Base-by-base conservation (phyloP, 1,139 yeast species). In the Suhomyces bokatorum region DNA sequence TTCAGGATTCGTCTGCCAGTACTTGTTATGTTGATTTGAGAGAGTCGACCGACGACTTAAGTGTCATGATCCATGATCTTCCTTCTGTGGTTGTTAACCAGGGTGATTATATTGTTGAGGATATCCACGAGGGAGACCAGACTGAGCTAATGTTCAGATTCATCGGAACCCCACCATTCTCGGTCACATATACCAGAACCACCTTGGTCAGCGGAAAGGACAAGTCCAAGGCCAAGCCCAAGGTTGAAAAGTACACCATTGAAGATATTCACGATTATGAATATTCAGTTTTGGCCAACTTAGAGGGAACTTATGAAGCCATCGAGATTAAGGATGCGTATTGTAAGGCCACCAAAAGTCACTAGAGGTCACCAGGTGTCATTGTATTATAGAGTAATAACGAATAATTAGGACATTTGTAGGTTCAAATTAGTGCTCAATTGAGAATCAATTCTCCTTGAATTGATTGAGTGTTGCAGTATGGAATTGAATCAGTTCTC, bases 221-320 rank as follows among this genome's bases (percentile, higher is more conserved):
- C 42, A 51, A 57, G 35, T 62, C 64, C 49, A 56, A 60, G 40
- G 63, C 63, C 30, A 53, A 54, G 52, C 77, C 76, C 47, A 80
- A 86, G 15, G 83, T 87, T 24, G 98, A 91, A 58, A 84, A 88
- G 1, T 85, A 86, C 51, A 82, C 87, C 3, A 81, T 91, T 28
- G 73, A 80, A 8, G 84, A 85, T 52, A 87, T 91, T 30, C 71
- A 80, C 67, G 84, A 79, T 3, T 67, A 81, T 57, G 88, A 84
- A 55, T 82, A 88, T 60, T 75, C 81, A 40, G 84, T 87, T 5
- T 70, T 77, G 58, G 93, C 96, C 1, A 87, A 89, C 54, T 71
- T 88, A 54, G 97, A 91, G 61, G 99, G 99, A 37, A 86, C 90
- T 4, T 93, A 95, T 60, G 97, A 91, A 63, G 97, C 97, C 8